These are phyloP conservation scores for Xylogone sp. DNA, from an alignment of 2,329 filamentous ascomycete genomes.

Conservation along the genomic window DNA sequence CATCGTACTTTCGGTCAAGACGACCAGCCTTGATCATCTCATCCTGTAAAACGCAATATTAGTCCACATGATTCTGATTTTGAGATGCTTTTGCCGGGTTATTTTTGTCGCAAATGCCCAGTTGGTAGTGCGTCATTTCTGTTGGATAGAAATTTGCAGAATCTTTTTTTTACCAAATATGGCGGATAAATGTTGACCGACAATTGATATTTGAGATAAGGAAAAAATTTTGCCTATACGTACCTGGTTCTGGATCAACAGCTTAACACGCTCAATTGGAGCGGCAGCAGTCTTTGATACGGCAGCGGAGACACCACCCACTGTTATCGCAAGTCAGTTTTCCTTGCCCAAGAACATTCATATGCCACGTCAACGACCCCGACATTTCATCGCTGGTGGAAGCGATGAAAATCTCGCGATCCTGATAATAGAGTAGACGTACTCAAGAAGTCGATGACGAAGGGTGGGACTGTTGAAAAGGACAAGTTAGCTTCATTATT, in stretches of 20 bases:
- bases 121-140: background rate
- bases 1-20: conserved; percentile 95
- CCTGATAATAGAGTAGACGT: conserved; percentile 49
- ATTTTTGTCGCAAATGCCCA: background rate
- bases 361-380: background rate
- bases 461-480: conserved; percentile 58
- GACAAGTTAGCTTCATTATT: conserved; percentile 18
- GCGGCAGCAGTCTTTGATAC: conserved; percentile 99
- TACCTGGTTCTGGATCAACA: conserved; percentile 99
- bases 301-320: conserved; percentile 99
- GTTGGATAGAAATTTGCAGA: background rate
- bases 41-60: conserved; percentile 60
- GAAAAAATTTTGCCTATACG: conserved; percentile 33
- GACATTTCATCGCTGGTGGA: conserved; percentile 10
- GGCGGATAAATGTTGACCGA: background rate
- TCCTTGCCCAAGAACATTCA: conserved; percentile 4
- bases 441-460: conserved; percentile 99
- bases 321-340: conserved; percentile 45
- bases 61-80: conserved; percentile 13
- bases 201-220: background rate
- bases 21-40: conserved; percentile 99
- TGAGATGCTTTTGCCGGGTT: too few relatives aligned
- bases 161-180: background rate
- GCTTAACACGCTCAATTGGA: conserved; percentile 99
- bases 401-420: conserved; percentile 6